Percentiles rank a stretch among this genome's conserved stretches.
Conservation (phyloP, 805 yeast genomes). For the Starmerella sirachaensis region DNA sequence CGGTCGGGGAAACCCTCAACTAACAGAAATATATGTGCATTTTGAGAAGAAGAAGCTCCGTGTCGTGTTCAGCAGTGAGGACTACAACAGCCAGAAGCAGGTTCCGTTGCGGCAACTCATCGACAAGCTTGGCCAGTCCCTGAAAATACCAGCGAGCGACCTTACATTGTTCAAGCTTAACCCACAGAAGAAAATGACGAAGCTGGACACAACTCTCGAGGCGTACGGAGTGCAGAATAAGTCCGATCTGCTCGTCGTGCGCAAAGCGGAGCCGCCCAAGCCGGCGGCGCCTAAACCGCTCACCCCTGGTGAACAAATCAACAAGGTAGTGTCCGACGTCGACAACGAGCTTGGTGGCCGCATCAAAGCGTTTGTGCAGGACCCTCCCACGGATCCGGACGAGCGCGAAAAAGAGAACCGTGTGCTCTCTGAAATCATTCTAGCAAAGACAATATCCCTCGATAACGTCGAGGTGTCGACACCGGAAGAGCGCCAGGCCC, state of each 20-base stretch:
- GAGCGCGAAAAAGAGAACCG: slow-evolving; percentile 26
- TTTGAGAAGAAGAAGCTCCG: slow-evolving; percentile 18
- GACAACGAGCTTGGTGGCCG: slow-evolving; percentile 24
- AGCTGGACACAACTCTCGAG: slow-evolving; percentile 15
- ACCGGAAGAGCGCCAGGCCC: slow-evolving; percentile 25
- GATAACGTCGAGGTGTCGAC: slow-evolving; percentile 29
- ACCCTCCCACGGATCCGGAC: slow-evolving; percentile 19
- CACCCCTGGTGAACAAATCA: slow-evolving; percentile 23
- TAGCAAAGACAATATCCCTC: slow-evolving; percentile 27
- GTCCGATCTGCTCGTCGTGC: slow-evolving; percentile 22
- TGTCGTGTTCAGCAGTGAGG: slow-evolving; percentile 22
- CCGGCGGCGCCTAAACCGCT: slow-evolving; percentile 11
- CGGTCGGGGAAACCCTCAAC: slow-evolving; percentile 2
- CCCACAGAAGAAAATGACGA: slow-evolving; percentile 18
- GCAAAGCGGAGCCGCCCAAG: slow-evolving; percentile 1
- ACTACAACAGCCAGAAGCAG: slow-evolving; percentile 38
- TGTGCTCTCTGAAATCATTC: slow-evolving; percentile 27
- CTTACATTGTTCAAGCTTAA: slow-evolving; percentile 15
- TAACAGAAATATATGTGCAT: slow-evolving; percentile 19
- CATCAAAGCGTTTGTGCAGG: slow-evolving; percentile 18
- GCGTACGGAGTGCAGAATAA: slow-evolving; percentile 19
- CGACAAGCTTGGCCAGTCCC: slow-evolving; percentile 42
- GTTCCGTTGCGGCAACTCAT: slow-evolving; percentile 55
- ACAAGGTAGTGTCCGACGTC: slow-evolving; percentile 20
- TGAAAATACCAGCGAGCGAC: slow-evolving; percentile 33